These are phyloP conservation scores for Epithemia pelagica DNA, from an alignment of 108 stramenopile species.

Conservation along the genomic window DNA sequence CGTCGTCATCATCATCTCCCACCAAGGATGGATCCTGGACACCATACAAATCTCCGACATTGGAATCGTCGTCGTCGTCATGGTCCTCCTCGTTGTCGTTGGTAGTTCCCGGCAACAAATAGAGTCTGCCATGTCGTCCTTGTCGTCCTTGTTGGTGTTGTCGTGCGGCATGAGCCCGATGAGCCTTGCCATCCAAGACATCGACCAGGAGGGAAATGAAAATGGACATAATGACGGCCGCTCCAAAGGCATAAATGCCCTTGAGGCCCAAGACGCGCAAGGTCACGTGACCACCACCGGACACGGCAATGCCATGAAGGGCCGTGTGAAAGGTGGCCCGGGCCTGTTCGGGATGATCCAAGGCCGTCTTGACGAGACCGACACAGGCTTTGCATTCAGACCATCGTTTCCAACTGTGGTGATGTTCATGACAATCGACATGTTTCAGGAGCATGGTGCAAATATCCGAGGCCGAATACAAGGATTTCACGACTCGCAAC, in stretches of 20 bases:
- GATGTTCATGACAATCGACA: slow-evolving; percentile 6
- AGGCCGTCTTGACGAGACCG: slow-evolving; percentile 40
- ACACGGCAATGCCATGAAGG: slow-evolving; percentile 45
- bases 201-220: slow-evolving; percentile 66
- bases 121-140: neutral
- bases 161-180: neutral
- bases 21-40: neutral
- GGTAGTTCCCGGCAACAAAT: neutral
- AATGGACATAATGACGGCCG: slow-evolving; percentile 71
- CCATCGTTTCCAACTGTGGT: slow-evolving; percentile 19
- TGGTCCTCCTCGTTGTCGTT: neutral
- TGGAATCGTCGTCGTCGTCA: neutral
- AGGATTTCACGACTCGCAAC: slow-evolving; percentile 25
- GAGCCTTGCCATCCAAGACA: slow-evolving; percentile 6
- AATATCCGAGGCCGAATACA: slow-evolving; percentile 32
- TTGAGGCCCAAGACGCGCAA: slow-evolving; percentile 63
- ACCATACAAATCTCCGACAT: neutral
- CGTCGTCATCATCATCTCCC: neutral
- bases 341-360: slow-evolving; percentile 50
- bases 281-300: slow-evolving; percentile 56
- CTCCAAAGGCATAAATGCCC: slow-evolving; percentile 79
- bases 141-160: neutral
- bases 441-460: slow-evolving; percentile 45
- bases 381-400: slow-evolving; percentile 43
- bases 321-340: slow-evolving; percentile 35